phyloP scores from a whole-genome alignment of 257 asterid species.

The Solanum sejunctum region DNA sequence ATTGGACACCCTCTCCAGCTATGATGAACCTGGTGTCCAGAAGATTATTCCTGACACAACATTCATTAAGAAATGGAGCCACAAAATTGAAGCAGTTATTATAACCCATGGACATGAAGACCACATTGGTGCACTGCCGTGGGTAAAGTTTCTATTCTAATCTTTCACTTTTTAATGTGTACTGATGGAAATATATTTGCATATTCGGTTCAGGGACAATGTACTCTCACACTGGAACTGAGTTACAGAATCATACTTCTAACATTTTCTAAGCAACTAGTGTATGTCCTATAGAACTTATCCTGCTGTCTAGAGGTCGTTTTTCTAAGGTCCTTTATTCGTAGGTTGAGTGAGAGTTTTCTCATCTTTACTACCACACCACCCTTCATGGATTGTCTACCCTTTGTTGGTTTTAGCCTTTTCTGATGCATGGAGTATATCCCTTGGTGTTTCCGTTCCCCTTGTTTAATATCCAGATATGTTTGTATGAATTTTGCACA shows the following conservation, averaged over 20 bases:
- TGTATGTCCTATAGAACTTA: not conserved
- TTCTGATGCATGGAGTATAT: not conserved
- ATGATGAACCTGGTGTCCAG: constrained; percentile 91
- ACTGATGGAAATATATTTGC: not conserved
- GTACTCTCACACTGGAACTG: not conserved
- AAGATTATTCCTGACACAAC: constrained; percentile 97
- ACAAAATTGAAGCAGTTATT: constrained; percentile 97
- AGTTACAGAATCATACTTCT: not conserved
- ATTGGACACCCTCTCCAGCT: constrained; percentile 33
- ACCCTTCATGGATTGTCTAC: not conserved
- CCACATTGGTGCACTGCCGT: constrained; percentile 99
- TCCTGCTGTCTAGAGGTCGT: not conserved
- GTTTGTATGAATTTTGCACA: not conserved
- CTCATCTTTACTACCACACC: not conserved
- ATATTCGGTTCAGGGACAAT: not conserved
- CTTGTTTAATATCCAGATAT: not conserved
- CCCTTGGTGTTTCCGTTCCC: not conserved
- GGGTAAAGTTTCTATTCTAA: constrained; percentile 76
- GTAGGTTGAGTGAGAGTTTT: not conserved
- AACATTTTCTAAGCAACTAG: not conserved
- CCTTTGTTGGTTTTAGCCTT: not conserved
- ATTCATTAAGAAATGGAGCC: constrained; percentile 93
- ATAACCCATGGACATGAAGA: constrained; percentile 99
- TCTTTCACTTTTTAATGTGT: not conserved
- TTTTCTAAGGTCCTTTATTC: not conserved